Base-by-base conservation (phyloP, 1,139 yeast genomes). In the Blastobotrys arbuscula region DNA sequence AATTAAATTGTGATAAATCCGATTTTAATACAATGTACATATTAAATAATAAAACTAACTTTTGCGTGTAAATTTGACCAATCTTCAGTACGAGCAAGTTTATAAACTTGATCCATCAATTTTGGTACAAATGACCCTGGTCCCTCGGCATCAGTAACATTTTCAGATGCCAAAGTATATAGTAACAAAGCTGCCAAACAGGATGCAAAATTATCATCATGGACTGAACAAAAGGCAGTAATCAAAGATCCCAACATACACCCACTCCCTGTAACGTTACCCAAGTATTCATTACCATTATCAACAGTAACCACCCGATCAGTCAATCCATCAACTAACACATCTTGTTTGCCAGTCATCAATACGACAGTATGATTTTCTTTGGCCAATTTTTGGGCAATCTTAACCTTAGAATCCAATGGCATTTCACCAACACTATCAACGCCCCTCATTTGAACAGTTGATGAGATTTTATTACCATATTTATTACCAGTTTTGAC, bases 241-340 rank as follows among this genome's bases (percentile, higher is more conserved):
- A 88, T 78, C 0, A 80, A 76, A 45, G 92, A 81, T 1, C 95
- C 96, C 42, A 88, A 69, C 0, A 92, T 78, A 56, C 97, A 90
- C 0, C 97, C 97, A 2, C 94, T 76, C 0, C 96, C 97, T 0
- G 97, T 89, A n/a, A 89, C 77, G 13, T 70, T 63, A 0, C 85
- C 84, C 84, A 89, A 82, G 40, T 82, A 60, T 18, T 71, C 66
- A 55, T 81, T 76, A 0, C 96, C 94, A 13, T 92, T 94, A 2
- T 62, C 54, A 3, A 80, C 64, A 2, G 65, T 56, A 9, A 60
- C 60, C 1, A 59, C 59, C 16, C 68, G 56, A 9, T 63, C 52
- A 31, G 55, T 57, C 3, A 55, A 53, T 1, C 68, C 70, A 54
- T 74, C 75, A 2, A 69, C 75, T 8, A 79, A 61, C 12, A 77